Conservation (phyloP, 108 stramenopile species). For the Skeletonema menzelii region DNA sequence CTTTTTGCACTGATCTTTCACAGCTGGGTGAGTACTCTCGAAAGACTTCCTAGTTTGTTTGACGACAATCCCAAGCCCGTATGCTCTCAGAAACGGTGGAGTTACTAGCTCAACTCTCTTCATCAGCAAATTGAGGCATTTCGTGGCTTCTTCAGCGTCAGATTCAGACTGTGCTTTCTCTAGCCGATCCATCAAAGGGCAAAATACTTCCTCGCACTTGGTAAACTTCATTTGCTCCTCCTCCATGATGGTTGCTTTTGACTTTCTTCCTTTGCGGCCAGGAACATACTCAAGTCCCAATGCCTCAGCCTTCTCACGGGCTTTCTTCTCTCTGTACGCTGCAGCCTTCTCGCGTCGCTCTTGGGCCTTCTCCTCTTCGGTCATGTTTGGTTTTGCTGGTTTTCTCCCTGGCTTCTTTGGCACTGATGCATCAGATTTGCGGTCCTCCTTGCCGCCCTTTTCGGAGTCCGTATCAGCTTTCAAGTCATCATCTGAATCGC, state of each 20-base stretch:
- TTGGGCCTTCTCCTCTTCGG: constrained; percentile 22
- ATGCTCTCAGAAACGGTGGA: constrained; percentile 46
- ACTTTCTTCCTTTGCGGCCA: constrained; percentile 15
- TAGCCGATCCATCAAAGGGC: constrained; percentile 43
- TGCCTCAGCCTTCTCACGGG: constrained; percentile 20
- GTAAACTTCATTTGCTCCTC: constrained; percentile 41
- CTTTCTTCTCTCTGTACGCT: constrained; percentile 22
- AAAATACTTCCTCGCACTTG: constrained; percentile 49
- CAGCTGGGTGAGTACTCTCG: constrained; percentile 31
- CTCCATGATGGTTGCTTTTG: constrained; percentile 19
- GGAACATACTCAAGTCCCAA: constrained; percentile 15
- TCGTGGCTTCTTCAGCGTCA: constrained; percentile 29
- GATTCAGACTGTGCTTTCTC: constrained; percentile 27
- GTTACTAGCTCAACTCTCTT: constrained; percentile 41
- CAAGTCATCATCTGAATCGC: constrained; percentile 14
- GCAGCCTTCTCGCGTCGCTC: constrained; percentile 23
- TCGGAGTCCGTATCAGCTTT: constrained; percentile 21
- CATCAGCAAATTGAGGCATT: constrained; percentile 22
- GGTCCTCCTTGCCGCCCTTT: not conserved
- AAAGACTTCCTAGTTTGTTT: constrained; percentile 46
- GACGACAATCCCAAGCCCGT: constrained; percentile 47
- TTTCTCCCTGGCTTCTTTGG: constrained; percentile 18
- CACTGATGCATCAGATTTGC: not conserved
- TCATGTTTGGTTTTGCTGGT: constrained; percentile 19
- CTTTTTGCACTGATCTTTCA: constrained; percentile 43